Evolutionary conservation across 2,329 filamentous ascomycete genomes (phyloP), one percentile per base, ranked within the genome.

Genomic region (Colletotrichum sp.): DNA sequence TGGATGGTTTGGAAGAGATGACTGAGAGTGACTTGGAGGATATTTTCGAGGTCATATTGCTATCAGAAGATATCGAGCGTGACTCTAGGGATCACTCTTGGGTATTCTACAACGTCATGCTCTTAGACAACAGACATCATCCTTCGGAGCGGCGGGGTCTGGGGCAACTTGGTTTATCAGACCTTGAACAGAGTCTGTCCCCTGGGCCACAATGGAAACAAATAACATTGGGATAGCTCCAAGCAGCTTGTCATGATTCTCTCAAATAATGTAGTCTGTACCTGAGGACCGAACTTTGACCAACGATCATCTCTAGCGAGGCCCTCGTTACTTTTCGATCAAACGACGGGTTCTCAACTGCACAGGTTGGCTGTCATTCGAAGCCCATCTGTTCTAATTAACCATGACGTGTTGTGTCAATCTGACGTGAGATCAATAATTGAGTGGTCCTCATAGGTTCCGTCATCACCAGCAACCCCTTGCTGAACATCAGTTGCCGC

Each of bases 71-170:
- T n/a, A 22, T n/a, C n/a, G 25, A 55, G 10, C 18, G 12, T 5
- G 28, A 52, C 12, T 25, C 18, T 32, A 15, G 8, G 2, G 18
- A 66, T 27, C n/a, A 48, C 10, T 7, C n/a, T 8, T 16, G 12
- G 7, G 18, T 39, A n/a, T 32, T 55, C 8, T 55, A 67, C 30
- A 34, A 25, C 43, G 27, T 34, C 6, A 66, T 66, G 39, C 39
- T 66, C 8, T 18, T 36, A 13, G 28, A 67, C 16, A 22, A 28
- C 9, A 32, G 27, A 5, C n/a, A 13, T 28, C 12, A 6, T 7
- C 22, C 34, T 27, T n/a, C 48, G n/a, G 28, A 67, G n/a, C 43
- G 65, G 28, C 28, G n/a, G 15, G 65, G 66, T 18, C 48, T 68
- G n/a, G 66, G 52, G 9, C 27, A 25, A 15, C n/a, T 56, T 6